These are phyloP conservation scores for Solanum boliviense DNA, from an alignment of 257 asterid species.

Conservation along the genomic window DNA sequence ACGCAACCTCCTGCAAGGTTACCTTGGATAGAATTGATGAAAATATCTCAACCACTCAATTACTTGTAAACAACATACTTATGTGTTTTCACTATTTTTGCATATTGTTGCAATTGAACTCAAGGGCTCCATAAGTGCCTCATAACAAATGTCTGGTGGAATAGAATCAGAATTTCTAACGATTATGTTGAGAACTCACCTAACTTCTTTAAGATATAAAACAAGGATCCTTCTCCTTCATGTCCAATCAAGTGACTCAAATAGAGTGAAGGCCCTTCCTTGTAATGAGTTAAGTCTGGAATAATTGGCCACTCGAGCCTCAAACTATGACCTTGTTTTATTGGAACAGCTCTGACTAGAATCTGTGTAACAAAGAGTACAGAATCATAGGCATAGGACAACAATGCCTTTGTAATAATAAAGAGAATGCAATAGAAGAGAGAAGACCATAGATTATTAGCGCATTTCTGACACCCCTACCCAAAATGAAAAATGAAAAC, in stretches of 20 bases:
- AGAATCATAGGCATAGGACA: background rate
- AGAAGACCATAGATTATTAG: background rate
- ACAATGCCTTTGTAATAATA: background rate
- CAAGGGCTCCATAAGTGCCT: background rate
- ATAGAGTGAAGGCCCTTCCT: slow-evolving; percentile 82
- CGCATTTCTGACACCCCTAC: background rate
- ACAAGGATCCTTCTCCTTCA: slow-evolving; percentile 98
- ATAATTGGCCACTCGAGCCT: slow-evolving; percentile 79
- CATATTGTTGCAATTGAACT: background rate
- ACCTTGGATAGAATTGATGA: background rate
- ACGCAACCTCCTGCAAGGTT: background rate
- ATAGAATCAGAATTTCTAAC: slow-evolving; percentile 3
- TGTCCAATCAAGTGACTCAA: slow-evolving; percentile 96
- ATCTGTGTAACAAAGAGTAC: slow-evolving; percentile 37
- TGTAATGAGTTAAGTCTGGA: slow-evolving; percentile 65
- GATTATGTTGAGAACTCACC: slow-evolving; percentile 51
- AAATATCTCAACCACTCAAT: background rate
- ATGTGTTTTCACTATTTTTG: background rate
- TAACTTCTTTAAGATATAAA: slow-evolving; percentile 74
- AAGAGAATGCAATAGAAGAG: background rate
- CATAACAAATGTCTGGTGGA: background rate
- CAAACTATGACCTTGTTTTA: slow-evolving; percentile 91
- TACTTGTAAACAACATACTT: background rate
- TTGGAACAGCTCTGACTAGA: slow-evolving; percentile 86
- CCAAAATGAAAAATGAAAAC: background rate